A percentile compares a stretch with the other conserved stretches of the same genome.
These are phyloP conservation scores for Nissolia schottii DNA, from an alignment of 306 rosid species.

Conservation along the genomic window DNA sequence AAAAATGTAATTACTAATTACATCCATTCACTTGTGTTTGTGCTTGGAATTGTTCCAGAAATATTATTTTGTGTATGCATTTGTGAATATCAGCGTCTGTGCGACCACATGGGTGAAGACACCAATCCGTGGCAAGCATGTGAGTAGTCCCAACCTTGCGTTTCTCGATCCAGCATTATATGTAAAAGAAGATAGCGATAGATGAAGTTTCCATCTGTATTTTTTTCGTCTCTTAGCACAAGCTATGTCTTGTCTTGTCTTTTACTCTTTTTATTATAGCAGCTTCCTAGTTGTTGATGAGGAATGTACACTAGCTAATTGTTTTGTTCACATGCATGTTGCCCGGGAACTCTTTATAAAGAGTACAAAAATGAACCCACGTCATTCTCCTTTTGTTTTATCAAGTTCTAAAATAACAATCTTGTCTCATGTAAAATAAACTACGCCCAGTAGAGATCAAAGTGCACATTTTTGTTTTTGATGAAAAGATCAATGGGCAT, in stretches of 20 bases:
- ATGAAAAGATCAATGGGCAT: background rate
- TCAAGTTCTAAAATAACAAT: background rate
- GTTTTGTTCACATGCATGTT: constrained; percentile 15
- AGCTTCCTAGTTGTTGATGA: constrained; percentile 11
- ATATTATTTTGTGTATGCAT: background rate
- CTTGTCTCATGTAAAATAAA: background rate
- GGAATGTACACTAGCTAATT: constrained; percentile 2
- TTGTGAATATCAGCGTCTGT: constrained; percentile 13
- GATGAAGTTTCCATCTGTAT: constrained; percentile 58
- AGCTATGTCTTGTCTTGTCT: background rate
- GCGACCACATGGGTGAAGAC: constrained; percentile 55
- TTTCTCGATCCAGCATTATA: constrained; percentile 23
- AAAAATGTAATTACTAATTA: constrained; percentile 34
- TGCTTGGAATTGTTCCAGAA: background rate
- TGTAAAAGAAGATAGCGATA: constrained; percentile 49
- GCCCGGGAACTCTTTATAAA: background rate
- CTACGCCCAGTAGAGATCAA: background rate
- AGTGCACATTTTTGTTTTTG: background rate
- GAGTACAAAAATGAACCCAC: constrained; percentile 9
- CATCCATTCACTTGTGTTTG: constrained; percentile 32
- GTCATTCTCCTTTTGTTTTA: background rate
- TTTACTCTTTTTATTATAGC: constrained; percentile 17
- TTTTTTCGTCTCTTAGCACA: constrained; percentile 35
- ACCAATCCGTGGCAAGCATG: constrained; percentile 40
- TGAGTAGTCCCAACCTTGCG: constrained; percentile 42